These are phyloP conservation scores for Didymella lethalis DNA, from an alignment of 2,329 filamentous ascomycete species.

Conservation along the genomic window DNA sequence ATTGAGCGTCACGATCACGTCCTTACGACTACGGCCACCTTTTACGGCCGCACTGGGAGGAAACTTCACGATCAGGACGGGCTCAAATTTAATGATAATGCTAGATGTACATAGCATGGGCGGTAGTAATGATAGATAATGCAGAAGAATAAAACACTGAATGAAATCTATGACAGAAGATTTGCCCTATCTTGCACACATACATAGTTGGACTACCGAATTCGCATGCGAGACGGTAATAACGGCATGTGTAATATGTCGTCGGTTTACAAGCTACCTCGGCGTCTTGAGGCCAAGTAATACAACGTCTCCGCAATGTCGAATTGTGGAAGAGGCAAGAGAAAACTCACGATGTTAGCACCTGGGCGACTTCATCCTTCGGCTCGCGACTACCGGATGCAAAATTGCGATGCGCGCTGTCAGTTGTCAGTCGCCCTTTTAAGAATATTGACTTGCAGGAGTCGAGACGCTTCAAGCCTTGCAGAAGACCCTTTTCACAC, in stretches of 20 bases:
- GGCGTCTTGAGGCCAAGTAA: slow-evolving; percentile 15
- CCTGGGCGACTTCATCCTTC: slow-evolving; percentile 18
- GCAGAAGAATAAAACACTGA: slow-evolving; percentile 4
- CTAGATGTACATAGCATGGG: slow-evolving; percentile 20
- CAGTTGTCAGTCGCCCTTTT: slow-evolving; percentile 14
- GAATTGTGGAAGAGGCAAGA: not conserved
- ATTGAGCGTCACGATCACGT: slow-evolving; percentile 40
- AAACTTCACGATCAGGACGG: slow-evolving; percentile 12
- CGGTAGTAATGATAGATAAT: slow-evolving; percentile 14
- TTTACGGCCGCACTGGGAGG: slow-evolving; percentile 13
- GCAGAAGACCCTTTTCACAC: not conserved
- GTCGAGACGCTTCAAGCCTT: not conserved
- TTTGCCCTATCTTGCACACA: not conserved
- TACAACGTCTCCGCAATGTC: not conserved
- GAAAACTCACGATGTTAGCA: slow-evolving; percentile 11
- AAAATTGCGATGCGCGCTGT: slow-evolving; percentile 31
- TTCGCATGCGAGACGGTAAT: not conserved
- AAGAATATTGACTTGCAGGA: not conserved
- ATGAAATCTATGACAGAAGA: not conserved
- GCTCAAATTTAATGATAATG: slow-evolving; percentile 28
- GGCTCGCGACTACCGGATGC: slow-evolving; percentile 14
- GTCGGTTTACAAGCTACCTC: slow-evolving; percentile 2
- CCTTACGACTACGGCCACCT: slow-evolving; percentile 28
- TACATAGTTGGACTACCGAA: not conserved
- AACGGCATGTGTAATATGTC: not conserved